Base-by-base conservation (phyloP, 1,284 basidiomycete genomes). In the Papiliotrema nemorosa region DNA sequence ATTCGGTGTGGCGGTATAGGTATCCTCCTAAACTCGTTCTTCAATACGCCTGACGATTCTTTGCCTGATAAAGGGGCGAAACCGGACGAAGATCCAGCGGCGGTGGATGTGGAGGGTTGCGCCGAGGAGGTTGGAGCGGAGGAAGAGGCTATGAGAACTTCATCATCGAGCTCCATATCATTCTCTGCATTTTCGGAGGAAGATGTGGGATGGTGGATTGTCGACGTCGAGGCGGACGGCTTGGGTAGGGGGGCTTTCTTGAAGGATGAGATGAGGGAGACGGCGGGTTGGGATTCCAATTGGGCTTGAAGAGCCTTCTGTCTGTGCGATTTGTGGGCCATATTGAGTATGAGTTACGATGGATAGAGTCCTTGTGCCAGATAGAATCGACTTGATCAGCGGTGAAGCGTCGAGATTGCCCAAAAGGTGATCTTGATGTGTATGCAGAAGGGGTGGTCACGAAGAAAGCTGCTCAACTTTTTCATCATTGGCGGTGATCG, bases 1-100 rank as follows among this genome's bases (percentile, higher is more conserved):
- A 97, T 92, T 45, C 94, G 84, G 74, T 98, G 96, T 7, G 91
- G 91, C 3, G 94, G 96, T 70, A 98, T 89, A 21, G 90, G 80
- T 62, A 98, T 83, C 47, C 87, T 79, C 66, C 90, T 79, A 42
- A 81, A 85, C 74, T 94, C 90, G 18, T 86, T 84, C 72, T 87
- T 90, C 53, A 75, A 52, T 1, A 64, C 67, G 7, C 55, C 52
- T 20, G 56, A 58, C 40, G 62, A 55, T 13, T 63, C 60, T 0
- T 62, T 49, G 5, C 59, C 63, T 2, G 63, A 50, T 14, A 75
- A 58, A 7, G 73, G 72, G 2, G 67, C 67, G 45, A 75, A 75
- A 9, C 67, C 69, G 16, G 71, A 72, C 1, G 64, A 66, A 1
- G 64, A 66, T 3, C 55, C 50, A 26, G 26, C 48, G 3, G 49